Base-by-base conservation (phyloP, 1,284 basidiomycete genomes). In the Papiliotrema nemorosa region DNA sequence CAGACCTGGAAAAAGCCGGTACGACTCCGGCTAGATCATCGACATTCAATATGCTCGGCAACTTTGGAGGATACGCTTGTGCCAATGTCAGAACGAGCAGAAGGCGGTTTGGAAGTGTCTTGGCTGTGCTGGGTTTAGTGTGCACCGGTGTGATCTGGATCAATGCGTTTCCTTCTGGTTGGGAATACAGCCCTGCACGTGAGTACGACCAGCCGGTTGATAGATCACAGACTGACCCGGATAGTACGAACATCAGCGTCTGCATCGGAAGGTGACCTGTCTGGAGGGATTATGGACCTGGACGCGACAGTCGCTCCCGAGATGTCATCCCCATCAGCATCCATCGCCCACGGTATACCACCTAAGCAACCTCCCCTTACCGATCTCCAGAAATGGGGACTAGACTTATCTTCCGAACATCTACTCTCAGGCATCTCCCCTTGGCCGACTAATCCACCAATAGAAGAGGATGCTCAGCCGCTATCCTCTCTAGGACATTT, bases 401-500 rank as follows among this genome's bases (percentile, higher is more conserved):
- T 60, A 18, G 24, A 55, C 43, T 49, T 67, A 38, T 51, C 57
- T 18, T 49, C 66, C 43, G n/a, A 47, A 22, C n/a, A 47, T 22
- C 37, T 69, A 24, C 38, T 62, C 10, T 47, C 50, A 6, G 55
- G 60, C 31, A 47, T 68, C 27, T 21, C 57, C 25, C 54, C 60
- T 7, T 68, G 64, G 60, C 63, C 61, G 0, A 22, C 45, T 2
- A 59, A 63, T 40, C 53, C 52, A 3, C 37, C 54, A 1, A 37
- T 43, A 5, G 48, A 57, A 21, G 51, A 50, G n/a, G 34, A 53
- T 2, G 13, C 37, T 16, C 52, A 48, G 5, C 48, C 65, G 2
- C 44, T 66, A 33, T 64, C 67, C 0, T 31, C 39, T 9, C 52
- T 70, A 3, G 70, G 68, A n/a, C 25, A 53, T n/a, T 50, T 54